phyloP scores from a whole-genome alignment of 2,329 filamentous ascomycete species.

The Penicillium sp. region DNA sequence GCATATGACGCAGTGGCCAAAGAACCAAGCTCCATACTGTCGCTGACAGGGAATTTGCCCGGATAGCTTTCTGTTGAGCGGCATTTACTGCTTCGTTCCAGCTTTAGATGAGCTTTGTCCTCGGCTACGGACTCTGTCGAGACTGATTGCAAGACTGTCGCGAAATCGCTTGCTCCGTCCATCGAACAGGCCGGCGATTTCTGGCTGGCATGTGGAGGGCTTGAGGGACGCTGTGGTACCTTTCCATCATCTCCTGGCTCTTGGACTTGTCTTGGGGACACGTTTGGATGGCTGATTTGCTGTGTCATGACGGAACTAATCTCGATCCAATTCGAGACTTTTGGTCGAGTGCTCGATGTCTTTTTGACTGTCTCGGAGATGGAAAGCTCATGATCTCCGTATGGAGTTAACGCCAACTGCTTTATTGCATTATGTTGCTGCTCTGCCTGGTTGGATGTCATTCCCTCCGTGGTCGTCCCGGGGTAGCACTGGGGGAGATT shows the following conservation, averaged over 20 bases:
- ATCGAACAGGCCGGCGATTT: conserved; percentile 7
- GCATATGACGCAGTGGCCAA: conserved; percentile 23
- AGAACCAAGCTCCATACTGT: conserved; percentile 22
- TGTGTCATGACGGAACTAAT: too few species aligned
- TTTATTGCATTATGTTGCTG: too few species aligned
- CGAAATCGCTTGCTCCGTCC: conserved; percentile 4
- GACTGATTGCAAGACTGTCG: neutral
- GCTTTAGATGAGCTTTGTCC: neutral
- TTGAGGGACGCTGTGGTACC: neutral
- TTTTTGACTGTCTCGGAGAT: conserved; percentile 11
- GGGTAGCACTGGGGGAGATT: conserved; percentile 9
- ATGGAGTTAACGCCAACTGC: neutral
- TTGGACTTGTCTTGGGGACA: neutral
- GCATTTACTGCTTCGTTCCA: conserved; percentile 6
- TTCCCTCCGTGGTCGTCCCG: neutral
- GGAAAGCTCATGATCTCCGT: neutral
- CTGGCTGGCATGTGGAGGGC: neutral
- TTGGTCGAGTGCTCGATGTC: neutral
- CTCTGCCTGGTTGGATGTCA: neutral
- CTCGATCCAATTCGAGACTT: too few species aligned
- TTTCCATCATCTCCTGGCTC: neutral
- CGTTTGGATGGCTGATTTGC: neutral
- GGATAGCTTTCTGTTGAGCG: conserved; percentile 30
- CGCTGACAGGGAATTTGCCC: conserved; percentile 31
- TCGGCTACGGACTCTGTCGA: neutral